These are phyloP conservation scores for Botrytis tulipae DNA, from an alignment of 2,329 filamentous ascomycete species.

Conservation along the genomic window DNA sequence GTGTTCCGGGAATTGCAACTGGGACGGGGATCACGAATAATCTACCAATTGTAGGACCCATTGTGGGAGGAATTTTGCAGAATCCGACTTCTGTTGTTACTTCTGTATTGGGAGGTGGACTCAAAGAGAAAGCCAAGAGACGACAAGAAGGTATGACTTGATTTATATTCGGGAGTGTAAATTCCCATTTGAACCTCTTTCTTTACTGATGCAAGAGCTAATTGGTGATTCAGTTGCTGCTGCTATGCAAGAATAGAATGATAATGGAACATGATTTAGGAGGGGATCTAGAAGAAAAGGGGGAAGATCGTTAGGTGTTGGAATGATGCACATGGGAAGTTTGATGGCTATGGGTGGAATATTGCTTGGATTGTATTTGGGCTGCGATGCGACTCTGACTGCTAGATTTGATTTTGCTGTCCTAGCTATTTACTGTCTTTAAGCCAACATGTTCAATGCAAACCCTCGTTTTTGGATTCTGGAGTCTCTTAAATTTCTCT, in stretches of 20 bases:
- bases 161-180: not conserved
- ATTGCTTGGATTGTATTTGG: not conserved
- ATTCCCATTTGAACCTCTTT: rapidly evolving
- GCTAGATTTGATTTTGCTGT: not conserved
- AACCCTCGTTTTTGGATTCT: not conserved
- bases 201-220: not conserved
- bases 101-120: not conserved
- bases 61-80: not conserved
- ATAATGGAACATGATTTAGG: no score
- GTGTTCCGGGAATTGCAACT: not conserved
- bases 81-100: not conserved
- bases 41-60: not conserved
- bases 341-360: not conserved
- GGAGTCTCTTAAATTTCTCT: not conserved
- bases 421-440: not conserved
- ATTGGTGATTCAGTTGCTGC: not conserved
- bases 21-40: not conserved
- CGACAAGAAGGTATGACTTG: not conserved
- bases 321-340: not conserved
- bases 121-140: not conserved
- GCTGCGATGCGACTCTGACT: not conserved
- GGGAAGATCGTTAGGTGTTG: not conserved
- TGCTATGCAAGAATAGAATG: not conserved
- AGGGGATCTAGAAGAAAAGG: not conserved
- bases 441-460: not conserved